A percentile compares a stretch with the other conserved stretches of the same genome.
Conservation (phyloP, 2,329 filamentous ascomycete genomes). For the Trichoderma gracile region DNA sequence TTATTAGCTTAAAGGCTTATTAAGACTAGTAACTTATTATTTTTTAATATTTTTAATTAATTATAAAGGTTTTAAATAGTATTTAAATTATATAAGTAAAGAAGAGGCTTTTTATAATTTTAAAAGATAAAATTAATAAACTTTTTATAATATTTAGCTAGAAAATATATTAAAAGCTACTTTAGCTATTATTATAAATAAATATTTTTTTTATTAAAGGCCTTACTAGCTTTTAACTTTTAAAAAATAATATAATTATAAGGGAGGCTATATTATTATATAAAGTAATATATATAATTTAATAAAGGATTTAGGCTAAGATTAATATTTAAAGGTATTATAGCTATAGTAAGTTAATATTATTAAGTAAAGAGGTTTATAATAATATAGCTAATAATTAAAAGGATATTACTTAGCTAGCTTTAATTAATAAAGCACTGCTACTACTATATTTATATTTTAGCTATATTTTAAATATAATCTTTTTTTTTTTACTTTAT, state of each 20-base stretch:
- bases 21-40: too few relatives aligned
- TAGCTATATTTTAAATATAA: not conserved
- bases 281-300: too few relatives aligned
- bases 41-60: too few relatives aligned
- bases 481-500: not conserved
- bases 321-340: not conserved
- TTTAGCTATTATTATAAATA: not conserved
- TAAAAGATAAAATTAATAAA: not conserved
- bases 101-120: not conserved
- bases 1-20: too few relatives aligned
- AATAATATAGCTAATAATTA: not conserved
- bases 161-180: not conserved
- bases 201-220: not conserved
- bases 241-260: not conserved
- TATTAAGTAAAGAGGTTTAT: not conserved
- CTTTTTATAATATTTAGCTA: not conserved
- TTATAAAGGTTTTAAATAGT: not conserved
- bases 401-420: not conserved
- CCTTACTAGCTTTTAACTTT: not conserved
- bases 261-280: not conserved
- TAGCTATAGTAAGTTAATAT: not conserved
- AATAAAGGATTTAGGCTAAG: not conserved
- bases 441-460: not conserved
- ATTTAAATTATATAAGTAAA: not conserved
- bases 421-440: not conserved